Evolutionary conservation across 169 alveolate species (phyloP), one percentile per base, ranked within the genome.

Genomic region (Fabrea salina): DNA sequence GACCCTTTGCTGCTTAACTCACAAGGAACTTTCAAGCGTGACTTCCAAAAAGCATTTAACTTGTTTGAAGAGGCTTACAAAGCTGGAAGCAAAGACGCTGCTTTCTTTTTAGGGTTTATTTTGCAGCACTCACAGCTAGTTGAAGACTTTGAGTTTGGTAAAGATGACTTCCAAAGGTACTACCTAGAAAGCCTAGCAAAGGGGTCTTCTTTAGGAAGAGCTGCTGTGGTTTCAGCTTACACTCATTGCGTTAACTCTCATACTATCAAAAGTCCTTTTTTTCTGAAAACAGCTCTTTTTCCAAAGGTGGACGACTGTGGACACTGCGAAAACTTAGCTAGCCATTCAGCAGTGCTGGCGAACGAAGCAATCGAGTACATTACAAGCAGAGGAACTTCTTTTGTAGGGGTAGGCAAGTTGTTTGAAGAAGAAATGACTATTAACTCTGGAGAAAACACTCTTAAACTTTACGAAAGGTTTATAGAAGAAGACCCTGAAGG

Each of bases 61-160:
- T 58, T 30, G 25, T 58, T 58, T 58, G 19, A 2, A 30, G 27
- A 22, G 16, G 35, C 71, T 58, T 27, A 35, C 16, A 58, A 27
- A 30, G 22, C 5, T 27, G 71, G 71, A 58, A 35, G 33, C 43
- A 32, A 37, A 30, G 71, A 58, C n/a, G 71, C 71, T 58, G 43
- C 19, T 11, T 58, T 58, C 35, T 58, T 30, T 58, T 27, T 58
- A 27, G 25, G 27, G 49, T 22, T 58, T 5, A 5, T 58, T 4
- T 58, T 22, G n/a, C 71, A 27, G 16, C 71, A 58, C 25, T 37
- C 19, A 30, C 25, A 58, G 33, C 16, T 58, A 4, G 35, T 58
- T 43, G 33, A 11, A 5, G 59, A 51, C 27, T 51, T 51, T 51
- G 59, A 51, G 1, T 51, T 51, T 51, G 27, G 39, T 51, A 22